Evolutionary conservation across 2,329 filamentous ascomycete genomes (phyloP).

Genomic region (Colletotrichum agaves): DNA sequence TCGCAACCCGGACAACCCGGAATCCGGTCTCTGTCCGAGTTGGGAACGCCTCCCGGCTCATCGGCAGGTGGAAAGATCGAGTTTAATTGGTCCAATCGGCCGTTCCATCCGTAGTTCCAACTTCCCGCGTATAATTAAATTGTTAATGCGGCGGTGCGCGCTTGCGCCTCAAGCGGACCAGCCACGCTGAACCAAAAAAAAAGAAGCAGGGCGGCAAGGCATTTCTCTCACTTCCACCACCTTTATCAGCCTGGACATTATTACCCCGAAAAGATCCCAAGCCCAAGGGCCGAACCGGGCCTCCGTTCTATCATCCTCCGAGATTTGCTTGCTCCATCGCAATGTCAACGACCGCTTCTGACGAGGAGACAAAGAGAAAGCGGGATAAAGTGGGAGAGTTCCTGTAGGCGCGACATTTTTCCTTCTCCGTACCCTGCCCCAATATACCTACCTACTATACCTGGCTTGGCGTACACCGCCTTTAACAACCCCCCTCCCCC

Average conservation of each 20-base stretch:
- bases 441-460: not conserved
- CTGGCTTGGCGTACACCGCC: not conserved
- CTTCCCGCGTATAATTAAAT: not conserved
- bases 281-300: not conserved
- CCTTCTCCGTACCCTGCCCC: not conserved
- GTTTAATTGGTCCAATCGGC: constrained; percentile 3
- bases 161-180: constrained; percentile 19
- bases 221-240: not conserved
- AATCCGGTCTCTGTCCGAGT: not conserved
- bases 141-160: constrained; percentile 20
- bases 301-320: not conserved
- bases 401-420: constrained; percentile 43
- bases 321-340: not conserved
- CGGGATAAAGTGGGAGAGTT: constrained; percentile 48
- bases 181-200: not conserved
- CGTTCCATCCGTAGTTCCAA: not conserved
- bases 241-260: not conserved
- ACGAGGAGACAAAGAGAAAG: constrained; percentile 43
- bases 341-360: constrained; percentile 30
- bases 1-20: constrained; percentile 17
- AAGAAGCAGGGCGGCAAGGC: not conserved
- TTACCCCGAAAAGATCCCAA: not conserved
- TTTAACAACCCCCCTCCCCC: too few species aligned
- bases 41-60: not conserved
- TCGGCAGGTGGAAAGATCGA: not conserved